Evolutionary conservation across 306 rosid species (phyloP).

Genomic region (Hippophae tibetana): DNA sequence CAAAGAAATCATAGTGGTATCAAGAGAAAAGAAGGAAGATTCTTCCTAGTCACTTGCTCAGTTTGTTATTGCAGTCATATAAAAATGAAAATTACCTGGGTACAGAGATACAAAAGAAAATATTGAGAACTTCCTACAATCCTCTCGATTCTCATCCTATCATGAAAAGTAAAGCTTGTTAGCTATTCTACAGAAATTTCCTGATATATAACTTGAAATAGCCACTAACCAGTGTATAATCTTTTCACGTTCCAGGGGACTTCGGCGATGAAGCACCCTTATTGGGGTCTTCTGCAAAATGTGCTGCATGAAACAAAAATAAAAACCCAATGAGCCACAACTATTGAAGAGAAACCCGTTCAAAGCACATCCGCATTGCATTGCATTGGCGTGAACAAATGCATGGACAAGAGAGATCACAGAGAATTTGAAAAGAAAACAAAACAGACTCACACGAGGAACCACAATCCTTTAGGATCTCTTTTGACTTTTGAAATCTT

Average conservation of each 20-base stretch:
- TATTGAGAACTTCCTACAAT: conserved; percentile 68
- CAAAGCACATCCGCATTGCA: background rate
- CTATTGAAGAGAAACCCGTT: background rate
- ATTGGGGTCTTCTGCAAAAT: conserved; percentile 81
- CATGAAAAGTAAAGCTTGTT: conserved; percentile 21
- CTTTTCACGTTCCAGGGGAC: conserved; percentile 88
- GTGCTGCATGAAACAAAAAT: conserved; percentile 34
- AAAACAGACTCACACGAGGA: too few relatives aligned
- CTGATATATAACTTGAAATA: conserved; percentile 2
- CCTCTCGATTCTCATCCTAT: conserved; percentile 76
- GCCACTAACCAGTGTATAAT: conserved; percentile 70
- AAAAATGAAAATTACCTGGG: conserved; percentile 47
- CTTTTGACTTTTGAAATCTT: too few relatives aligned
- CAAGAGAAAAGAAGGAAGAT: background rate
- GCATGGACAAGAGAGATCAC: too few relatives aligned
- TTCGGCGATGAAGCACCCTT: conserved; percentile 93
- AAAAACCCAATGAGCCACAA: background rate
- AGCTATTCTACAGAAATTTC: conserved; percentile 1
- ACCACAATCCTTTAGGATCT: too few relatives aligned
- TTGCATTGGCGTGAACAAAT: too few relatives aligned
- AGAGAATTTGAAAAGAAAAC: too few relatives aligned
- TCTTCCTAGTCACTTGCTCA: background rate
- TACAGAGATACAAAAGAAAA: conserved; percentile 83
- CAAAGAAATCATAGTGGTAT: background rate
- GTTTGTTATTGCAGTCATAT: background rate